A percentile compares a stretch with the other conserved stretches of the same genome.
Evolutionary conservation across 1,284 basidiomycete species (phyloP).

Genomic region (Marasmius tenuissimus): DNA sequence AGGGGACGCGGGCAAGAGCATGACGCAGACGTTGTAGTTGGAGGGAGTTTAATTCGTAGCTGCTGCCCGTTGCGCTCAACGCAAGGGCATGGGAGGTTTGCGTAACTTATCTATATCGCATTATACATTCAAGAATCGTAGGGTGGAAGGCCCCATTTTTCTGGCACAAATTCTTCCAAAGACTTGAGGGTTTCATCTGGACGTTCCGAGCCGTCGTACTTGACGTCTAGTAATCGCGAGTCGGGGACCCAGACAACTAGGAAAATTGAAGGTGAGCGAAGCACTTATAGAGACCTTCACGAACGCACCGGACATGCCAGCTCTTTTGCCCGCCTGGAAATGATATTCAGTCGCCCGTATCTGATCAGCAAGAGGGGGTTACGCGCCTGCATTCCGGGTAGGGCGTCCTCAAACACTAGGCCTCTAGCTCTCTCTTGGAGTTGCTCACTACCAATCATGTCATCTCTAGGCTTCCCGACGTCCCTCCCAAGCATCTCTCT

Average conservation of each 20-base stretch:
- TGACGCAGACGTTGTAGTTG: background rate
- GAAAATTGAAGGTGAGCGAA: background rate
- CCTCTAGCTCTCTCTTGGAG: slow-evolving; percentile 45
- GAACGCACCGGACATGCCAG: slow-evolving; percentile 74
- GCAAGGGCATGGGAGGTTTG: background rate
- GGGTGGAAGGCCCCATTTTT: slow-evolving; percentile 76
- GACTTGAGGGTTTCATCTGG: slow-evolving; percentile 58
- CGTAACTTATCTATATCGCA: background rate
- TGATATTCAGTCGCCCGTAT: no score
- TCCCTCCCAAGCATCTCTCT: slow-evolving; percentile 49
- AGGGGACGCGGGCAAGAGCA: background rate
- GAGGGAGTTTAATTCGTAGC: background rate
- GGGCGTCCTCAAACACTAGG: slow-evolving; percentile 75
- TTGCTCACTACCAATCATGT: slow-evolving; percentile 2
- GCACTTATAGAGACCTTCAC: background rate
- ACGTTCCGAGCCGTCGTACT: slow-evolving; percentile 41
- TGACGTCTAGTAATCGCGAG: slow-evolving; percentile 54
- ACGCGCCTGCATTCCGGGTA: slow-evolving; percentile 57
- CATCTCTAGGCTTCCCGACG: slow-evolving; percentile 51
- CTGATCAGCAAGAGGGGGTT: background rate
- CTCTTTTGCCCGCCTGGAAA: slow-evolving; percentile 61
- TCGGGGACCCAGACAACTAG: slow-evolving; percentile 83
- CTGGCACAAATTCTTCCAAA: slow-evolving; percentile 67
- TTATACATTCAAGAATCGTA: slow-evolving; percentile 30
- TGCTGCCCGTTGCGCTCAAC: background rate